Evolutionary conservation across 208 protist genomes (phyloP), one percentile per base, ranked within the genome.

Genomic region (Crithidia acanthocephali): DNA sequence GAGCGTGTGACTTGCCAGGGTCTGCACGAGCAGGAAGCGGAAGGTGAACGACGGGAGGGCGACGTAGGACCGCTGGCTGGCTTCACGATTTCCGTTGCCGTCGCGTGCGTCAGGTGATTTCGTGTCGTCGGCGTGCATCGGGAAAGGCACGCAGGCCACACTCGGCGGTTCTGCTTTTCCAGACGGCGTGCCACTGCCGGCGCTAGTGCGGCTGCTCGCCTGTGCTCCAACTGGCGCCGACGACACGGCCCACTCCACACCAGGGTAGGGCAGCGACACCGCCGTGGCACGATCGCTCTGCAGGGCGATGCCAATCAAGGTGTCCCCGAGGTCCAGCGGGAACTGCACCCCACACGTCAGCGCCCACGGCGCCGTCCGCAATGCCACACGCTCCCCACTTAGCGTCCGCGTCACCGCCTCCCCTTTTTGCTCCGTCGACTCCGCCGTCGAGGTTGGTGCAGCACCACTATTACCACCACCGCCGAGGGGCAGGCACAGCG

Each of bases 291-390:
- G 74, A 40, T 90, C 81, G 32, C 65, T 86, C 65, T 90, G 81
- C 32, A 90, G 8, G 2, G 81, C 60, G 32, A 90, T 20, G 23
- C 65, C 84, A 13, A 81, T 52, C 15, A 90, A 63, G 1, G 84
- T 86, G 75, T 90, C 84, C n/a, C 84, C 84, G 20, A 72, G 22
- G 28, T 70, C 35, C 11, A 87, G 44, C 18, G 81, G 84, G 13
- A 83, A 71, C 72, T 83, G 84, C 45, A 90, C n/a, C 18, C 81
- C 81, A 16, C 83, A 65, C 27, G 78, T 81, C 37, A 84, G 37
- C 7, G 80, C 83, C 71, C 62, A 67, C 53, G 83, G 83, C 28
- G 66, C 69, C 25, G 62, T 16, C 5, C 57, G 66, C 27, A 78
- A 32, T 2, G 27, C 52, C 7, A 78, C 50, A 23, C 57, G 65